Evolutionary conservation across 2,329 filamentous ascomycete species (phyloP).

Genomic region (Monilinia polystroma): DNA sequence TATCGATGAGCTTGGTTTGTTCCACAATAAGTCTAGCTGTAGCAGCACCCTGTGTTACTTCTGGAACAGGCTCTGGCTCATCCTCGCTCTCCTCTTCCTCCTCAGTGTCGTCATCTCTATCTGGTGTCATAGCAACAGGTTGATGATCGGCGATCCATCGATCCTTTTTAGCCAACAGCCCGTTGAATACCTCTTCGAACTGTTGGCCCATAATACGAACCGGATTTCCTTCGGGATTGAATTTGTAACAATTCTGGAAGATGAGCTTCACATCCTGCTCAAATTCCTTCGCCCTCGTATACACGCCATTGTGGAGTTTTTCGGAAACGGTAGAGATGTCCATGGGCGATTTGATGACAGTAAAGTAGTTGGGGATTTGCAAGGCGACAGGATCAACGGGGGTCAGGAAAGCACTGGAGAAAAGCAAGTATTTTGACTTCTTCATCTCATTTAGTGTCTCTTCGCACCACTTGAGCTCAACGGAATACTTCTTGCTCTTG

Average conservation of each 20-base stretch:
- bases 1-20: slow-evolving; percentile 55
- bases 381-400: slow-evolving; percentile 93
- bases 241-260: slow-evolving; percentile 85
- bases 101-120: slow-evolving; percentile 62
- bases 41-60: slow-evolving; percentile 37
- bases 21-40: slow-evolving; percentile 54
- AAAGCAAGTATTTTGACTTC: slow-evolving; percentile 65
- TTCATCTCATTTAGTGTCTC: slow-evolving; percentile 75
- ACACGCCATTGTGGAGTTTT: slow-evolving; percentile 76
- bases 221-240: slow-evolving; percentile 78
- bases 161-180: slow-evolving; percentile 74
- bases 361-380: slow-evolving; percentile 90
- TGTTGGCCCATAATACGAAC: slow-evolving; percentile 71
- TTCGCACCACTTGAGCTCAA: slow-evolving; percentile 88
- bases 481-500: slow-evolving; percentile 85
- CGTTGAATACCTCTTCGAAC: slow-evolving; percentile 72
- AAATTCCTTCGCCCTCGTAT: slow-evolving; percentile 80
- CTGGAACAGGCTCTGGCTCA: slow-evolving; percentile 41
- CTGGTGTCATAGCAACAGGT: slow-evolving; percentile 61
- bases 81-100: slow-evolving; percentile 59
- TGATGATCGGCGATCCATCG: slow-evolving; percentile 78
- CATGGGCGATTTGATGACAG: slow-evolving; percentile 95
- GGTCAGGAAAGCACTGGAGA: slow-evolving; percentile 73
- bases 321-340: slow-evolving; percentile 78
- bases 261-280: slow-evolving; percentile 80